Percentiles rank a stretch among this genome's conserved stretches.
These are phyloP conservation scores for Protomyces macrosporus DNA, from an alignment of 1,139 yeast species.

Conservation along the genomic window DNA sequence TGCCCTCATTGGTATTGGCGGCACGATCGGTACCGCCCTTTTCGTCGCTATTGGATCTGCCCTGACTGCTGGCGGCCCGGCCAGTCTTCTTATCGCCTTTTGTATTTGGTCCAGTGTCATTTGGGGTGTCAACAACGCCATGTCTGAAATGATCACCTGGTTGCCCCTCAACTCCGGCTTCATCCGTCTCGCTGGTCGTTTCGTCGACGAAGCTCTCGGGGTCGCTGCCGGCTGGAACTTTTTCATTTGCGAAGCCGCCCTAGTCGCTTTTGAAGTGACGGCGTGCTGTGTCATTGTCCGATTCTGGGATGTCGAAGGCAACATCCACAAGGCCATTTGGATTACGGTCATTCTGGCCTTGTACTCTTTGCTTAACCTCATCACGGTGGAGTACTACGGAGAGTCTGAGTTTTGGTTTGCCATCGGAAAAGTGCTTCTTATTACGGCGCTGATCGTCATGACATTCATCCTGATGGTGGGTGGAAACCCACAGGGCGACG, in stretches of 20 bases:
- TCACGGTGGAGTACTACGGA: slow-evolving; percentile 52
- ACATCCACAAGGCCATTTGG: slow-evolving; percentile 22
- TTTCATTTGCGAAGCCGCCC: slow-evolving; percentile 83
- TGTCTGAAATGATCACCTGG: slow-evolving; percentile 81
- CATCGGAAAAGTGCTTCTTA: slow-evolving; percentile 60
- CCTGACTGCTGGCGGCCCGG: slow-evolving; percentile 71
- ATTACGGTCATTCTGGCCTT: slow-evolving; percentile 18
- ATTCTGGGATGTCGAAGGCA: slow-evolving; percentile 50
- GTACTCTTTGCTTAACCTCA: slow-evolving; percentile 37
- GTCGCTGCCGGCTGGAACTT: slow-evolving; percentile 79
- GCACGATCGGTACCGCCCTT: slow-evolving; percentile 48
- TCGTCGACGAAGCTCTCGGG: slow-evolving; percentile 46
- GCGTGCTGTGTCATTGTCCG: slow-evolving; percentile 71
- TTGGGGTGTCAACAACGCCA: slow-evolving; percentile 62
- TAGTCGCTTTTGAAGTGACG: slow-evolving; percentile 78
- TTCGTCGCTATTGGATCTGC: slow-evolving; percentile 74
- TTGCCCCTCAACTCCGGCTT: slow-evolving; percentile 79
- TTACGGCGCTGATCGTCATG: slow-evolving; percentile 63
- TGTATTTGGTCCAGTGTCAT: slow-evolving; percentile 64
- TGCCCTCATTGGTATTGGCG: slow-evolving; percentile 50
- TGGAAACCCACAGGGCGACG: slow-evolving; percentile 55
- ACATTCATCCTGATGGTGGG: slow-evolving; percentile 70
- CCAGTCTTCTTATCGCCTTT: slow-evolving; percentile 72
- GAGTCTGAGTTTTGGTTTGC: slow-evolving; percentile 68
- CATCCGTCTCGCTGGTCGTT: slow-evolving; percentile 37